A percentile compares a stretch with the other conserved stretches of the same genome.
Evolutionary conservation across 1,284 basidiomycete species (phyloP).

Genomic region (Xanthoconium separans): DNA sequence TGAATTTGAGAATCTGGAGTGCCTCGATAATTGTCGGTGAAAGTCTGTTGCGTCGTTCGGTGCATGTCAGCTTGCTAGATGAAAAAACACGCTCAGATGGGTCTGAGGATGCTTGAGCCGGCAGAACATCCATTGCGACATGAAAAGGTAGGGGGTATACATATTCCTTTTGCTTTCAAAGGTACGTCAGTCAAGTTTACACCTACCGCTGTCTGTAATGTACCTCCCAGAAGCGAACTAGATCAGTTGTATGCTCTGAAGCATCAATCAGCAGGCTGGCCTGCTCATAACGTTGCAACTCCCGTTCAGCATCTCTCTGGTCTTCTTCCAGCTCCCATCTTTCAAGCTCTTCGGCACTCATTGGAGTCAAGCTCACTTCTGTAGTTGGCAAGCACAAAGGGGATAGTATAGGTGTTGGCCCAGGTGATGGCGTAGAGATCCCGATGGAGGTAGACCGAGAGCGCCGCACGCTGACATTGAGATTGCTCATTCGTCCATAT

Average conservation of each 20-base stretch:
- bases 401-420: not conserved
- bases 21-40: not conserved
- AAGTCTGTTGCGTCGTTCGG: not conserved
- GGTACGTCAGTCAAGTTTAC: not conserved
- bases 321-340: not conserved
- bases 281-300: not conserved
- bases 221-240: not conserved
- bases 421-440: not conserved
- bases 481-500: not conserved
- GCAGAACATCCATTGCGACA: not conserved
- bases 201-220: not conserved
- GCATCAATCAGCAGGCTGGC: not conserved
- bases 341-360: not conserved
- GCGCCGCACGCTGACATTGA: not conserved
- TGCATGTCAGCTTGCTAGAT: not conserved
- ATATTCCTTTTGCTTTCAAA: not conserved
- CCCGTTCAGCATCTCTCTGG: not conserved
- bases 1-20: not conserved
- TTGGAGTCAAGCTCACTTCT: not conserved
- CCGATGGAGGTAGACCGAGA: not conserved
- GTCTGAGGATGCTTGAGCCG: not conserved
- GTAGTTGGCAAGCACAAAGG: not conserved
- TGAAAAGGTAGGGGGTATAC: not conserved
- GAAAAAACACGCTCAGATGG: not conserved
- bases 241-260: not conserved